Base-by-base conservation (phyloP, 148 eudicot genomes). In the Dysphania ambrosioides region DNA sequence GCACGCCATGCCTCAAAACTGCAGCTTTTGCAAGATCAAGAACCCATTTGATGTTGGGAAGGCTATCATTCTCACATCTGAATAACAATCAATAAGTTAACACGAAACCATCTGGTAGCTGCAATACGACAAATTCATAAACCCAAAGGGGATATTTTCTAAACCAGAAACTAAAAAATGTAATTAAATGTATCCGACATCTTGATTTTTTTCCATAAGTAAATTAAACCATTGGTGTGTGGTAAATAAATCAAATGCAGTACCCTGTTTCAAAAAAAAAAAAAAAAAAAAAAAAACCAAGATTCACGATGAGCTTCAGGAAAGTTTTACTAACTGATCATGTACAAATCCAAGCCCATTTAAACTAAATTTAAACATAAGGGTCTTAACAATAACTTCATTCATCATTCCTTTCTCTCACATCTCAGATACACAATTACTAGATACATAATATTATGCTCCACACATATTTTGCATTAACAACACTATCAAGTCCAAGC, bases 11-110 rank as follows among this genome's bases (percentile, higher is more conserved):
- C 81, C 99, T 91, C 70, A 92, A 76, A 80, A 95, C 99, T 42
- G 99, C 97, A 64, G 96, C 80, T 82, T 82, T 90, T 70, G 99
- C 99, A 77, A 87, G 96, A 30, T 79, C 78, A 79, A 95, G 92
- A 78, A 95, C 99, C 97, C 97, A 95, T 63, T 87, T 68, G 71
- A 92, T 78, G 83, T 66, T 89, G 34, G 99, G 99, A 81, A 95
- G 97, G 85, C 87, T 76, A 67, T 95, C 99, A 81, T 92, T 85
- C 82, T 95, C 99, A 79, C 91, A 91, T 81, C 98, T 93, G 80
- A 55, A 78, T n/a, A 31, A 68, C 30, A 57, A 42, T 18, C 42
- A 60, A 68, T 26, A 34, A 32, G 42, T 65, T 32, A 29, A 59
- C 70, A 36, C 49, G 31, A 49, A 66, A 67, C 27, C 19, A 24